phyloP scores from a whole-genome alignment of 306 rosid species.

The Quercus wislizeni region DNA sequence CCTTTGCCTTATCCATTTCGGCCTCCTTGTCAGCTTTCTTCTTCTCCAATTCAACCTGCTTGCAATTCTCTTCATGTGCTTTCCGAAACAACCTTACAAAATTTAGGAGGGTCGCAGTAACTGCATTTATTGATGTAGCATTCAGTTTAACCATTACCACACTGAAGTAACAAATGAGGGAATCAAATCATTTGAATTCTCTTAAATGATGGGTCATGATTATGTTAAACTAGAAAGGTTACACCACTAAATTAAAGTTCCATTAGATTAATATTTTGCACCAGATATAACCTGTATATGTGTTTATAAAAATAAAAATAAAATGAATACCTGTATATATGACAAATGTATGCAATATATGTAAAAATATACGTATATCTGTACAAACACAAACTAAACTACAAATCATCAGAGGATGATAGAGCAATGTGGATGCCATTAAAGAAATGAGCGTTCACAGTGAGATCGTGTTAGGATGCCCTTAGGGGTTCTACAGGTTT shows the following conservation, averaged over 20 bases:
- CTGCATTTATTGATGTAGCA: constrained; percentile 56
- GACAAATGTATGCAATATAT: background rate
- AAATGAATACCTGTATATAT: background rate
- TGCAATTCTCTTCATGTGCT: constrained; percentile 91
- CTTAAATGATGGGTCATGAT: background rate
- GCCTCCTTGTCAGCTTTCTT: constrained; percentile 89
- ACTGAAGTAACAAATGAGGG: background rate
- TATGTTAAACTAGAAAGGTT: background rate
- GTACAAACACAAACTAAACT: constrained; percentile 7
- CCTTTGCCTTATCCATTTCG: constrained; percentile 92
- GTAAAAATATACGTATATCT: constrained; percentile 1
- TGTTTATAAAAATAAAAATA: no score
- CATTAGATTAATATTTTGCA: background rate
- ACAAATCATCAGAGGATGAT: background rate
- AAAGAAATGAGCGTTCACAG: no score
- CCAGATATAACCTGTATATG: background rate
- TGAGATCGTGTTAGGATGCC: no score
- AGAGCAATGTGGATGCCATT: no score
- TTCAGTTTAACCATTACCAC: constrained; percentile 17
- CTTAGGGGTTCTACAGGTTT: no score
- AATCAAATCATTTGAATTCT: background rate
- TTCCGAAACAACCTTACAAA: constrained; percentile 83
- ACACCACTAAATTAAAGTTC: background rate
- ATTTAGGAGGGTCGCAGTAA: constrained; percentile 73
- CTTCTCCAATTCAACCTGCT: constrained; percentile 88